Percentiles rank a stretch among this genome's conserved stretches.
Evolutionary conservation across 169 alveolate species (phyloP).

Genomic region (Perkinsus chesapeaki): DNA sequence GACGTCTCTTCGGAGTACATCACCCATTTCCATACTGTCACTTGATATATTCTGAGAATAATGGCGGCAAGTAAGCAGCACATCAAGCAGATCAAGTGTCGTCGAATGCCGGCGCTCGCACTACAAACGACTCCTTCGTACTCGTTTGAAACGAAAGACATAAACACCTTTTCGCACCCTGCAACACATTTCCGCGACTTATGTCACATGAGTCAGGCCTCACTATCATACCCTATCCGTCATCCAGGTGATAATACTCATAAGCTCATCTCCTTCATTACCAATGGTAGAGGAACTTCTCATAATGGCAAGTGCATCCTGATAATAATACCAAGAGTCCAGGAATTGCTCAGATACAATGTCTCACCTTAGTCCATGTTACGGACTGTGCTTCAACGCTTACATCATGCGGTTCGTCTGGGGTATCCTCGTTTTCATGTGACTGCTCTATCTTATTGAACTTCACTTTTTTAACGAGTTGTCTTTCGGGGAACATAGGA

Average conservation of each 20-base stretch:
- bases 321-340: background rate
- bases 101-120: background rate
- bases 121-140: no score
- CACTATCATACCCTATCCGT: background rate
- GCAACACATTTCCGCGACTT: background rate
- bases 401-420: no score
- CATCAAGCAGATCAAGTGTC: background rate
- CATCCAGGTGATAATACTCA: background rate
- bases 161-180: background rate
- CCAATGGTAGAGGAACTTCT: background rate
- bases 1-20: background rate
- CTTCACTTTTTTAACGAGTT: background rate
- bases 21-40: background rate
- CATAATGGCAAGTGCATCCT: background rate
- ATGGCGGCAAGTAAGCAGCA: background rate
- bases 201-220: background rate
- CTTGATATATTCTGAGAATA: background rate
- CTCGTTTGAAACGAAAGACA: no score
- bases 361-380: background rate
- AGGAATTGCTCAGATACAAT: background rate
- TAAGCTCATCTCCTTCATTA: background rate
- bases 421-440: background rate
- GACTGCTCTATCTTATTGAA: background rate
- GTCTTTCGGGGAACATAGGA: background rate
- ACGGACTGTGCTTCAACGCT: background rate